Base-by-base conservation (phyloP, 768 basidiomycete genomes). In the Fibroporia radiculosa region DNA sequence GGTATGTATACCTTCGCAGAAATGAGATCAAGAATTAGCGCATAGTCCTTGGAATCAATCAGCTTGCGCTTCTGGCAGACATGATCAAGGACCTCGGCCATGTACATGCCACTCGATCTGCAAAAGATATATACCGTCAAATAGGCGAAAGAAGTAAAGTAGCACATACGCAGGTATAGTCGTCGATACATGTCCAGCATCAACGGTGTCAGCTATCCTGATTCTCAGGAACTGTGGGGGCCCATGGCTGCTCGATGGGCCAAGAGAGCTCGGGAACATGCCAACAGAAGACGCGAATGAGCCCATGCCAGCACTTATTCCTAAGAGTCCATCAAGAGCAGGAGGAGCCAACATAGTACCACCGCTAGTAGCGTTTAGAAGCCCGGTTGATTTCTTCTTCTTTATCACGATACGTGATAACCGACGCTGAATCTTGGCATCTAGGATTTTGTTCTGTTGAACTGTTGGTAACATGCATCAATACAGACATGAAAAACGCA, bases 41-140 rank as follows among this genome's bases (percentile, higher is more conserved):
- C 89, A 66, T 92, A 97, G 47, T 91, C 84, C 46, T 84, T 78
- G 24, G 84, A 75, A 54, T 83, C 75, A 20, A 68, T 64, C 23
- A 89, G 63, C 56, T 78, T 79, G 39, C 82, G 75, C 57, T 77
- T 78, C 28, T 76, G 71, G 59, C 87, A 91, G 1, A 90, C 83
- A 18, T 82, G 70, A 49, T 96, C 95, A 19, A 96, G 74, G 1
- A 90, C 89, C 62, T 98, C 95, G 55, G 93, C 92, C 78, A 97
- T 85, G 62, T 98, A 98, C 84, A 92, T 96, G 7, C 88, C 91
- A 12, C 88, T 81, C 7, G 91, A 81, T 4, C 84, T 89, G 56
- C 31, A 27, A 23, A 40, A n/a, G 6, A 33, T 19, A 41, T 42
- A n/a, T 12, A 11, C 26, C 14, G 24, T 19, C 11, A 27, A 14